Percentiles rank a stretch among this genome's conserved stretches.
phyloP scores from a whole-genome alignment of 768 basidiomycete species.

The Suillus lakei region DNA sequence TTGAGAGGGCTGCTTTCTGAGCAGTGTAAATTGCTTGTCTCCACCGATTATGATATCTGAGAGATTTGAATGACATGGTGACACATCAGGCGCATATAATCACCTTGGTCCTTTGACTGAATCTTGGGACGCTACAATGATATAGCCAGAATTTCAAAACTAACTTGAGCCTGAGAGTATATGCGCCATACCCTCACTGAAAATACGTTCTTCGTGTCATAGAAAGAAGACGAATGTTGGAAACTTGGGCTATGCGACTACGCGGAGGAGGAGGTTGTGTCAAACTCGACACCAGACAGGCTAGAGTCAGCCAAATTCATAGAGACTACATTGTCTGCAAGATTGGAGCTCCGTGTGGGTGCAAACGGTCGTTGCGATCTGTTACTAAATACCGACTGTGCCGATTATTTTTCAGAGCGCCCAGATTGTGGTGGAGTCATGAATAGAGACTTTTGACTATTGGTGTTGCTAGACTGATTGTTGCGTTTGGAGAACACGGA shows the following conservation, averaged over 20 bases:
- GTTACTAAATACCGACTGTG: slow-evolving; percentile 7
- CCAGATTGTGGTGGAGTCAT: background rate
- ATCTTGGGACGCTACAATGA: background rate
- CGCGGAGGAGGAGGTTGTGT: too few species aligned
- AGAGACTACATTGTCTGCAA: slow-evolving; percentile 10
- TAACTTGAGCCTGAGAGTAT: background rate
- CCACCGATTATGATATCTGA: slow-evolving; percentile 15
- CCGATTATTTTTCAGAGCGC: background rate
- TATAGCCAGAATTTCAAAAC: background rate
- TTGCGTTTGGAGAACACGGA: too few species aligned
- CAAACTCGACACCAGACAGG: too few species aligned
- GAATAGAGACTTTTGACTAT: background rate
- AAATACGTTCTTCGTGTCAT: slow-evolving; percentile 10
- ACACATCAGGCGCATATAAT: slow-evolving; percentile 20
- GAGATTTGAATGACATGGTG: background rate
- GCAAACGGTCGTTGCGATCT: slow-evolving; percentile 17
- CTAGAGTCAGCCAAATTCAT: slow-evolving; percentile 1
- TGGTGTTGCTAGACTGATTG: too few species aligned
- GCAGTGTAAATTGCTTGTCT: slow-evolving; percentile 9
- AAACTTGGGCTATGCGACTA: slow-evolving; percentile 18
- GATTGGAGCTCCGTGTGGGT: slow-evolving; percentile 11
- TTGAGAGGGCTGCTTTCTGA: background rate
- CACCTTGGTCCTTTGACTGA: slow-evolving; percentile 19
- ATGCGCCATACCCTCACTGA: slow-evolving; percentile 14
- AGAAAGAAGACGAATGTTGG: background rate